Base-by-base conservation (phyloP, 129 eudicot species). In the carrot (Daucus carota) region DNA sequence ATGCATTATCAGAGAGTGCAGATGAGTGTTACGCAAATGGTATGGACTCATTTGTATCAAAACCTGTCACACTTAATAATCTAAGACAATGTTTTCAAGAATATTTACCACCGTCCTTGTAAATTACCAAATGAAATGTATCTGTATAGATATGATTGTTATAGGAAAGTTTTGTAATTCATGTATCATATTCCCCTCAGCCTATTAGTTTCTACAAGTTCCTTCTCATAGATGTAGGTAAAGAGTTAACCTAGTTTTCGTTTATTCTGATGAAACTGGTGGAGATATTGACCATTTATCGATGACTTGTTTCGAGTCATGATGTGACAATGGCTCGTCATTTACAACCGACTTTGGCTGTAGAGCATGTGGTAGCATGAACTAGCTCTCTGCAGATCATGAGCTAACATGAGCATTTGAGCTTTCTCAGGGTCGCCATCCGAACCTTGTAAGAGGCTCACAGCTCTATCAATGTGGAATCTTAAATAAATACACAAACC, bases 21-120 rank as follows among this genome's bases (percentile, higher is more conserved):
- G 97, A 93, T n/a, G 97, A 93, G 78, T 93, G 98, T 78, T 90
- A 34, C 50, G 86, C 92, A 68, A 93, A 86, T 75, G 98, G 98
- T 84, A 93, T 93, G 98, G 98, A 93, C 78, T 90, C 97, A 6
- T 93, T 93, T 80, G 85, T 93, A 46, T 84, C 98, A 73, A 93
- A 93, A 84, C 98, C 98, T 38, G 91, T 90, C 32, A 93, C 92
- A 28, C 85, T 90, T 78, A 91, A 90, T 60, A 85, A 74, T 54
- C 80, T 93, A 76, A 88, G 86, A 88, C 91, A 90, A 54, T 85
- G 97, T 82, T 88, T 93, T 31, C 79, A 87, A 72, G 86, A 90
- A 80, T 88, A 88, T 80, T 76, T 90, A 47, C 80, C 84, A 73
- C 76, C 73, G 80, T 67, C 73, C 75, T 70, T 72, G 73, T 33